Conservation (phyloP, 352 stramenopile genomes). For the Globisporangium nodosum region DNA sequence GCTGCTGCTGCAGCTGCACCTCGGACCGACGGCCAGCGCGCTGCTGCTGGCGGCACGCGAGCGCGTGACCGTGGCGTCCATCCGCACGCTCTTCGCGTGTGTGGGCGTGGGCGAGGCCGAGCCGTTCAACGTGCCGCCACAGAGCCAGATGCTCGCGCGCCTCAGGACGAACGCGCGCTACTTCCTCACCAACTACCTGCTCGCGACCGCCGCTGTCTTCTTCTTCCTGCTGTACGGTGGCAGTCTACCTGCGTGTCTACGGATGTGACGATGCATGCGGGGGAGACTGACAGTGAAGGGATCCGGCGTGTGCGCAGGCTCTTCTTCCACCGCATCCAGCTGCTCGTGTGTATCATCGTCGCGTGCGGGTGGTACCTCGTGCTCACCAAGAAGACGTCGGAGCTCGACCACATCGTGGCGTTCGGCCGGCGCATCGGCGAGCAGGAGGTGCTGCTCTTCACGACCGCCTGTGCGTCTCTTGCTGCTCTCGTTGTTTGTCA, state of each 20-base stretch:
- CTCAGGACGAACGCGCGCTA: conserved; percentile 66
- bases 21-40: conserved; percentile 24
- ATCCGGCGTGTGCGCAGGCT: conserved; percentile 18
- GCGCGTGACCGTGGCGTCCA: conserved; percentile 34
- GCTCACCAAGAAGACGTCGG: conserved; percentile 30
- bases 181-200: conserved; percentile 75
- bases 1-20: conserved; percentile 16
- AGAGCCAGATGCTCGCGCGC: conserved; percentile 39
- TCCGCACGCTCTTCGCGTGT: conserved; percentile 61
- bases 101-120: conserved; percentile 51
- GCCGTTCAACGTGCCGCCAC: conserved; percentile 52
- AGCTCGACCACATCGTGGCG: conserved; percentile 41
- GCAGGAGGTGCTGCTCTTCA: conserved; percentile 57
- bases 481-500: too few relatives aligned
- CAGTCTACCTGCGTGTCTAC: neutral
- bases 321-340: conserved; percentile 68
- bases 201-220: conserved; percentile 14
- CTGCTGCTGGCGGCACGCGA: conserved; percentile 35
- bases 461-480: conserved; percentile 42
- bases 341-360: conserved; percentile 57
- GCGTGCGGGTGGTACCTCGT: conserved; percentile 62
- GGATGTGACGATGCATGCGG: neutral
- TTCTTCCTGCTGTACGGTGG: conserved; percentile 7
- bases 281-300: too few relatives aligned
- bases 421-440: conserved; percentile 52